Base-by-base conservation (phyloP, 331 rosid species). In the Erythrophleum ivorense region DNA sequence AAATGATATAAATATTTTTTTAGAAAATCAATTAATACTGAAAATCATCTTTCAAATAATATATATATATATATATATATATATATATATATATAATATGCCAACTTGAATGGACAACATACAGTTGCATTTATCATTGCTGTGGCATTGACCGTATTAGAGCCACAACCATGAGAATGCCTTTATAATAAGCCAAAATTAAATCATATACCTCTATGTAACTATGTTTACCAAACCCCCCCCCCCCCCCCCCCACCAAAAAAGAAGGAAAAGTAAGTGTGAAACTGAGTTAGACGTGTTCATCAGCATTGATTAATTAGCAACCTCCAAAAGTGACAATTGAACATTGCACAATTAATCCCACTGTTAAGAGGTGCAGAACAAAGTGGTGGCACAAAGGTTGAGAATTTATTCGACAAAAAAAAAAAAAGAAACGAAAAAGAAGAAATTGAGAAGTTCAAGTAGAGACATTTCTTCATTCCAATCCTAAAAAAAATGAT, bases 401-500 rank as follows among this genome's bases (percentile, higher is more conserved):
- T 57, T 54, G 75, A 64, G 75, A 62, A 72, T 41, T 43, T 16
- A 24, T 59, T 3, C 10, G 24, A 59, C 36, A 9, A 1, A 60
- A 64, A 34, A 3, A 63, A 85, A 75, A 40, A n/a, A n/a, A n/a
- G n/a, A n/a, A n/a, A n/a, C n/a, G n/a, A 64, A 34, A 3, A 63
- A 85, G 71, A 40, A 4, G 40, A 36, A 81, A 66, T 70, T 84
- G 75, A 78, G 80, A 78, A 86, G 76, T 83, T 73, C 62, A 83
- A 85, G 86, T 71, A 86, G 86, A 79, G 85, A 90, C 87, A 91
- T 88, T 87, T 86, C 86, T 82, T 88, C 73, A 73, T 75, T 46
- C n/a, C 5, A 16, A 41, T 43, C 21, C 15, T 21, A 36, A 36
- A 64, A 7, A 68, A 46, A 75, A 84, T 24, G 29, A 24, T 24